Conservation (phyloP, 805 yeast genomes). For the Grigorovia humatica region DNA sequence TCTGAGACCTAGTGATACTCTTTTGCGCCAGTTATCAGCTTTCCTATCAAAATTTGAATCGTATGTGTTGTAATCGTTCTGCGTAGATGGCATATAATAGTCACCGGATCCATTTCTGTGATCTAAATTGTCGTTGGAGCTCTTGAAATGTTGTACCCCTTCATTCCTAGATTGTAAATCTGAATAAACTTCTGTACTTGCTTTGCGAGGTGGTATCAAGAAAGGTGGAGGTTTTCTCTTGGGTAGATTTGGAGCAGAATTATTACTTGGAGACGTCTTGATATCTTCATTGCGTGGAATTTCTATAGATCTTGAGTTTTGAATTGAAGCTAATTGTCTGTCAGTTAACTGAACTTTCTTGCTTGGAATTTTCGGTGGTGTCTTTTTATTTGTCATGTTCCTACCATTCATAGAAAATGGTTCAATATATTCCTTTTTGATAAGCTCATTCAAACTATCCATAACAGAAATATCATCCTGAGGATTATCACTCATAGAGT, state of each 20-base stretch:
- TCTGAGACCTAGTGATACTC: conserved; percentile 34
- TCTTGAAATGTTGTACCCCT: neutral
- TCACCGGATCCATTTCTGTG: conserved; percentile 4
- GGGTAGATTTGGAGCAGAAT: neutral
- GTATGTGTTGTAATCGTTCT: conserved; percentile 21
- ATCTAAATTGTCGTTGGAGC: conserved; percentile 10
- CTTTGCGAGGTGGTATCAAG: conserved; percentile 9
- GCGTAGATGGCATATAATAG: conserved; percentile 20
- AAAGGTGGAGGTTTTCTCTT: conserved; percentile 24
- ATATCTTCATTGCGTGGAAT: conserved; percentile 5
- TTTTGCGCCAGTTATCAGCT: conserved; percentile 45
- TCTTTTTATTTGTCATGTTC: neutral
- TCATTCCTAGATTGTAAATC: neutral
- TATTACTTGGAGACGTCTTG: neutral
- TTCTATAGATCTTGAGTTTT: conserved; percentile 23
- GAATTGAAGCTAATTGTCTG: conserved; percentile 9
- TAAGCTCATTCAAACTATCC: conserved; percentile 24
- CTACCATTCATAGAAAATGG: neutral
- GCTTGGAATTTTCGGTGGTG: conserved; percentile 15
- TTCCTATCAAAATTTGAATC: conserved; percentile 34
- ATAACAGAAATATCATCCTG: conserved; percentile 21
- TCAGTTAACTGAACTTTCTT: conserved; percentile 15
- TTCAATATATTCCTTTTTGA: conserved; percentile 7
- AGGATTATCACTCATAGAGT: conserved; percentile 51
- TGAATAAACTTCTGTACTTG: neutral